Base-by-base conservation (phyloP, 306 rosid species). In the Cucumis melo region DNA sequence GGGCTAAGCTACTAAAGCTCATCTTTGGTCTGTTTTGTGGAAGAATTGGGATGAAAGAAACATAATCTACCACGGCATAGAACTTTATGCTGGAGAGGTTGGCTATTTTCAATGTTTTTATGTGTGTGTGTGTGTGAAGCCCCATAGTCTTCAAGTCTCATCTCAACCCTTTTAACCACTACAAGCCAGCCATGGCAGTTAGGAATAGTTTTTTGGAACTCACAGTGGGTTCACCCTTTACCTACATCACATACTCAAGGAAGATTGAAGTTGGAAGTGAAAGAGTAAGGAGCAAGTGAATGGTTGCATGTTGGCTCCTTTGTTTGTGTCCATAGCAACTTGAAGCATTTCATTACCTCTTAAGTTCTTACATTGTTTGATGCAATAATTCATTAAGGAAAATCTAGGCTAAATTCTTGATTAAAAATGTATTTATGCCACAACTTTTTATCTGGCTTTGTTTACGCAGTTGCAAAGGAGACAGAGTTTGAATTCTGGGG, bases 401-500 rank as follows among this genome's bases (percentile, higher is more conserved):
- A 32, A 72, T 50, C 20, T 10, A 24, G 8, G 27, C 34, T 32
- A 72, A 7, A 0, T 23, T 70, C 21, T 67, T n/a, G 23, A 41
- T 20, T 67, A 67, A 44, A 46, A 0, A 70, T 62, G 61, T 67
- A 11, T 42, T 66, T 58, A 73, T 42, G 86, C 72, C 66, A 55
- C 77, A n/a, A 78, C 42, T 76, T 82, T 54, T 58, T 60, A 21
- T 42, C 38, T 59, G 70, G 68, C 27, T 11, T 36, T 76, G 61
- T 65, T 29, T 72, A 46, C 65, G 77, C 89, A 94, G 98, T 94
- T 81, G 82, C 95, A 17, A 94, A 91, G 81, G 97, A 89, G 83
- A 90, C 97, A 34, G 96, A 94, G 79, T 92, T 92, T 85, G 89
- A 94, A 80, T 76, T 94, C 66, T 86, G 85, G 89, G 98, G 98